Percentiles rank a stretch among this genome's conserved stretches.
Evolutionary conservation across 2,329 filamentous ascomycete genomes (phyloP).

Genomic region (Aspergillus pseudoglaucus): DNA sequence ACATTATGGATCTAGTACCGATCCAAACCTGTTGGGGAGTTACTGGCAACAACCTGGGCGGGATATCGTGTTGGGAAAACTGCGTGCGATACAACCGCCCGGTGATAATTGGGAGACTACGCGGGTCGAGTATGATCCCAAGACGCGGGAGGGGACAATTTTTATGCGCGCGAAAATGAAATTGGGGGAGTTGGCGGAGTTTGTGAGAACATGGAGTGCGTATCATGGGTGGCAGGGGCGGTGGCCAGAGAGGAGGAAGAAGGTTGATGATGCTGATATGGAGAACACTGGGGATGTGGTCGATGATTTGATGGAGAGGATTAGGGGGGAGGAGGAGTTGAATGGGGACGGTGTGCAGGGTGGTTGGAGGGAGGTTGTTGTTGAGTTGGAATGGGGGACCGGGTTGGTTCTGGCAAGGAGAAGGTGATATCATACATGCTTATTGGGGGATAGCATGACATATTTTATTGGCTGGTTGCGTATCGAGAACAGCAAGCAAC

Average conservation of each 20-base stretch:
- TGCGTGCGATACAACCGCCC: constrained; percentile 49
- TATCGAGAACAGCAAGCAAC: no score
- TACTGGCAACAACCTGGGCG: constrained; percentile 57
- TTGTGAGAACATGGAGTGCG: constrained; percentile 55
- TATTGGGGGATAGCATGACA: background rate
- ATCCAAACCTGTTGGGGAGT: constrained; percentile 46
- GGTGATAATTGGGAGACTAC: constrained; percentile 45
- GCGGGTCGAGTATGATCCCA: constrained; percentile 51
- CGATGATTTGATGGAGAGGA: constrained; percentile 67
- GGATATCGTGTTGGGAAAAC: constrained; percentile 47
- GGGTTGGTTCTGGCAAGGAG: background rate
- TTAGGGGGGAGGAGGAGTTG: constrained; percentile 46
- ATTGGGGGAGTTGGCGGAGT: constrained; percentile 55
- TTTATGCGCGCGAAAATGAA: constrained; percentile 52
- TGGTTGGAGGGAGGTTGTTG: background rate
- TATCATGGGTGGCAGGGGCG: constrained; percentile 50
- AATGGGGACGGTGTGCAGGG: background rate
- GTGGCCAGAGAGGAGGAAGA: background rate
- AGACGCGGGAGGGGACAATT: constrained; percentile 34
- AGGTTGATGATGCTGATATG: constrained; percentile 42
- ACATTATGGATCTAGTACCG: constrained; percentile 49
- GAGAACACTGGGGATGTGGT: constrained; percentile 70
- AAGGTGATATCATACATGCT: background rate
- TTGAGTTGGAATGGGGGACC: background rate
- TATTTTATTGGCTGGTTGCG: no score